Base-by-base conservation (phyloP, 2,329 filamentous ascomycete species). In the Aspergillus sp. region DNA sequence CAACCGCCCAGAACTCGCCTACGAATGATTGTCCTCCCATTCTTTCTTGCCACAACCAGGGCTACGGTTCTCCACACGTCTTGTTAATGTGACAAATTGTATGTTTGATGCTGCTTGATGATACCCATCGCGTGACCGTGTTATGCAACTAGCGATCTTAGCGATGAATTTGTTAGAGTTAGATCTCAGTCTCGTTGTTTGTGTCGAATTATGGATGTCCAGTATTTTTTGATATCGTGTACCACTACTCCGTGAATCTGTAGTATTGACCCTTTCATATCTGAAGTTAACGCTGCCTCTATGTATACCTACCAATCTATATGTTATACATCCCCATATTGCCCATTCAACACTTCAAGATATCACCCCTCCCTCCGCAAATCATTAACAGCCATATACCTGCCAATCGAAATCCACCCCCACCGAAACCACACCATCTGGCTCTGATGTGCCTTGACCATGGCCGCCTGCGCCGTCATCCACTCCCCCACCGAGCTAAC, bases 381-480 rank as follows among this genome's bases (percentile, higher is more conserved):
- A 75, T 98, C 93, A 77, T 99, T 99, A 34, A 98, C 85, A 60
- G 93, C 85, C 95, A 99, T 98, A 79, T 98, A 99, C 63, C 95
- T 84, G 71, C 93, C 95, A 60, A 97, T 75, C 0, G 87, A 84
- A 73, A 99, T 97, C 93, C 93, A 99, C 3, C 93, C 92, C 86
- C 93, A 98, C 7, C 95, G 87, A 74, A 98, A 99, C 95, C 95
- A 99, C 43, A 91, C 87, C 95, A 99, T 99, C 84, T 99, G 95
- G 77, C 93, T 97, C 79, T 88, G 83, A 81, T 99, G 95, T 30
- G 91, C 94, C 58, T 85, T 84, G 1, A 91, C 93, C 95, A 99
- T 99, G 34, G 95, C 93, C 58, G 81, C 84, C 80, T 93, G 90
- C 7, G 92, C 94, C 31, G 83, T 85, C 65, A 89, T 82, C 66